A percentile compares a stretch with the other conserved stretches of the same genome.
Evolutionary conservation across 306 rosid species (phyloP).

Genomic region (Inga laurina): DNA sequence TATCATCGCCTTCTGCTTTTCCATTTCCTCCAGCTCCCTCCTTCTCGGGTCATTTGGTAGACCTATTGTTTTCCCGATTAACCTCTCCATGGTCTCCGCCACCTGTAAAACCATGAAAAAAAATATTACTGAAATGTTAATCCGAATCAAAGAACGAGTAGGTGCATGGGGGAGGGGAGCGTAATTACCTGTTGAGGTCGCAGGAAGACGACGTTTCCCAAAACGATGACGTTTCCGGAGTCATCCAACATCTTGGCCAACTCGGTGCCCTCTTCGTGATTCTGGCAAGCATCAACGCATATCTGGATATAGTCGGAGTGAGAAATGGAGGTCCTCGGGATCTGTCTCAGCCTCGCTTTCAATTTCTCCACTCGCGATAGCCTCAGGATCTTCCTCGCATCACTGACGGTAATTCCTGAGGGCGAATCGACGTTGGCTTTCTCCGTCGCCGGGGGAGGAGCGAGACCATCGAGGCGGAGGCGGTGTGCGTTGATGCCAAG

Average conservation of each 20-base stretch:
- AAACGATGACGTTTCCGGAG: slow-evolving; percentile 78
- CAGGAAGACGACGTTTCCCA: slow-evolving; percentile 81
- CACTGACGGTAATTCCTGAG: slow-evolving; percentile 43
- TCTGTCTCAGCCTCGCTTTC: slow-evolving; percentile 56
- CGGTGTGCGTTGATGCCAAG: not conserved
- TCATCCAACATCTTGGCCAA: slow-evolving; percentile 75
- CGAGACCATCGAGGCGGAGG: not conserved
- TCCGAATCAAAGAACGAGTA: not conserved
- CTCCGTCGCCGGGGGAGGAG: not conserved
- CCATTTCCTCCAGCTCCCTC: slow-evolving; percentile 54
- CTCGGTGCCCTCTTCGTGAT: slow-evolving; percentile 58
- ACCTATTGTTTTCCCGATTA: slow-evolving; percentile 54
- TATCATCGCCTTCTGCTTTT: slow-evolving; percentile 51
- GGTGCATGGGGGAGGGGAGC: not conserved
- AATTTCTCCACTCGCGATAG: slow-evolving; percentile 65
- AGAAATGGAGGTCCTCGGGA: slow-evolving; percentile 52
- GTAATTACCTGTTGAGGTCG: slow-evolving; percentile 76
- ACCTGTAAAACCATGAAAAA: slow-evolving; percentile 40
- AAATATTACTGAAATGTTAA: not conserved
- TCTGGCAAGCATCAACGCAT: slow-evolving; percentile 60
- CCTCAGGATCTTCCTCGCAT: slow-evolving; percentile 74
- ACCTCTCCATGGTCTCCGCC: slow-evolving; percentile 61
- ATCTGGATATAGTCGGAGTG: slow-evolving; percentile 56
- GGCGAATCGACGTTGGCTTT: not conserved
- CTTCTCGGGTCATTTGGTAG: slow-evolving; percentile 64